A percentile compares a stretch with the other conserved stretches of the same genome.
Conservation (phyloP, 2,329 filamentous ascomycete species). For the Zasmidium angulare region DNA sequence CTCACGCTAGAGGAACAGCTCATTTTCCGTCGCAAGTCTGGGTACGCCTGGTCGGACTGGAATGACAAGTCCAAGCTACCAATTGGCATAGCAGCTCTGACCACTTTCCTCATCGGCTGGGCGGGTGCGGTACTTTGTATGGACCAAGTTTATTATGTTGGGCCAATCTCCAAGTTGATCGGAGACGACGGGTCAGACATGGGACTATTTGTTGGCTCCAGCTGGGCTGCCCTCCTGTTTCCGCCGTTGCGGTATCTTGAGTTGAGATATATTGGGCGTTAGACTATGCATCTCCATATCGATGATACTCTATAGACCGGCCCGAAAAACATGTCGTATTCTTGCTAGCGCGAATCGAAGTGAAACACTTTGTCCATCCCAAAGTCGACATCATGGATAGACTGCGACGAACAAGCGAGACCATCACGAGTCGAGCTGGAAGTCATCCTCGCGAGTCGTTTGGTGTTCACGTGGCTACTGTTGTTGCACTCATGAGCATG, state of each 20-base stretch:
- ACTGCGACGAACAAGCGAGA: too few species aligned
- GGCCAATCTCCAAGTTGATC: conserved; percentile 21
- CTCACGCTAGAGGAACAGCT: conserved; percentile 45
- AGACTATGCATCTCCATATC: too few species aligned
- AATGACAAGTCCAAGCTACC: conserved; percentile 40
- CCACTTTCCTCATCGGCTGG: conserved; percentile 28
- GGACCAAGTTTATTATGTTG: conserved; percentile 28
- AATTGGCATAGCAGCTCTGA: conserved; percentile 41
- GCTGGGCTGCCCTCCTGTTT: conserved; percentile 8
- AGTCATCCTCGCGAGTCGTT: too few species aligned
- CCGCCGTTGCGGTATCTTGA: conserved; percentile 5
- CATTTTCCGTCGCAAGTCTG: conserved; percentile 40
- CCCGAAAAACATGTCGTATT: neutral
- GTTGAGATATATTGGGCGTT: conserved; percentile 5
- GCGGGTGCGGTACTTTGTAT: conserved; percentile 27
- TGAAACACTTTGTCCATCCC: too few species aligned
- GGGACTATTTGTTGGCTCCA: conserved; percentile 4
- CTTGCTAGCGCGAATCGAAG: too few species aligned
- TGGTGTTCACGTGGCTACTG: too few species aligned
- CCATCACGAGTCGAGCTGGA: too few species aligned
- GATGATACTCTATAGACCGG: too few species aligned
- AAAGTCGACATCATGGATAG: too few species aligned
- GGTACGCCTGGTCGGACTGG: conserved; percentile 43
- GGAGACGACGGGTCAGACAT: conserved; percentile 11
- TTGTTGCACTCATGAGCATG: too few species aligned